A percentile compares a stretch with the other conserved stretches of the same genome.
Evolutionary conservation across 2,329 filamentous ascomycete genomes (phyloP).

Genomic region (Xylariaceae sp.): DNA sequence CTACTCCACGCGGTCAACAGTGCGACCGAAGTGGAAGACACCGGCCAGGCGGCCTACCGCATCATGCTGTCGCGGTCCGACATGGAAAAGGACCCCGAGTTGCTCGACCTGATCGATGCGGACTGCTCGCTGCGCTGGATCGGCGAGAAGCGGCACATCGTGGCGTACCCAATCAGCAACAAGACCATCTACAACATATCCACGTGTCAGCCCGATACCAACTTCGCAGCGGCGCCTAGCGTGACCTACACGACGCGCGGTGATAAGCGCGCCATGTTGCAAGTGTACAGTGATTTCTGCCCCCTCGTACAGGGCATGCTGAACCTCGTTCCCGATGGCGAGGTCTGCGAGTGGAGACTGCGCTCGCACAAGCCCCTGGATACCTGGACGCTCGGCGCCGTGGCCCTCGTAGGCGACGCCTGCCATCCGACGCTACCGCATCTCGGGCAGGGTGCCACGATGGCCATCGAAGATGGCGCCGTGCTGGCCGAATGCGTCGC

Average conservation of each 20-base stretch:
- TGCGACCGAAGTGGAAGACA: constrained; percentile 58
- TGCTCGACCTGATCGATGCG: constrained; percentile 62
- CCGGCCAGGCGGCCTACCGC: constrained; percentile 72
- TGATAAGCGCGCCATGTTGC: constrained; percentile 56
- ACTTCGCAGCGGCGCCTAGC: constrained; percentile 55
- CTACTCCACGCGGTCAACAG: constrained; percentile 53
- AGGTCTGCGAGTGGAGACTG: constrained; percentile 63
- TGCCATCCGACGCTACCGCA: constrained; percentile 67
- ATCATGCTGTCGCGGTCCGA: constrained; percentile 69
- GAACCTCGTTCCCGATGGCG: constrained; percentile 55
- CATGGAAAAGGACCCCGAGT: constrained; percentile 63
- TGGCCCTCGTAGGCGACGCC: constrained; percentile 59
- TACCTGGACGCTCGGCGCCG: constrained; percentile 54
- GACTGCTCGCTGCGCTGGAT: constrained; percentile 72
- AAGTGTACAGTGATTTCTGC: constrained; percentile 60
- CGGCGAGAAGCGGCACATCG: constrained; percentile 69
- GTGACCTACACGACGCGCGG: constrained; percentile 61
- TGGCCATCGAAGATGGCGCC: constrained; percentile 64
- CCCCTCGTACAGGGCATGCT: constrained; percentile 56
- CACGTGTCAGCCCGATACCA: constrained; percentile 56
- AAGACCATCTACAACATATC: constrained; percentile 64
- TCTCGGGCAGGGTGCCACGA: constrained; percentile 62
- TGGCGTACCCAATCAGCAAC: constrained; percentile 69
- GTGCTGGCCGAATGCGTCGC: constrained; percentile 52
- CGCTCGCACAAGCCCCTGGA: constrained; percentile 54